These are phyloP conservation scores for Trypanosoma congolense DNA, from an alignment of 208 protist genomes.

Conservation along the genomic window DNA sequence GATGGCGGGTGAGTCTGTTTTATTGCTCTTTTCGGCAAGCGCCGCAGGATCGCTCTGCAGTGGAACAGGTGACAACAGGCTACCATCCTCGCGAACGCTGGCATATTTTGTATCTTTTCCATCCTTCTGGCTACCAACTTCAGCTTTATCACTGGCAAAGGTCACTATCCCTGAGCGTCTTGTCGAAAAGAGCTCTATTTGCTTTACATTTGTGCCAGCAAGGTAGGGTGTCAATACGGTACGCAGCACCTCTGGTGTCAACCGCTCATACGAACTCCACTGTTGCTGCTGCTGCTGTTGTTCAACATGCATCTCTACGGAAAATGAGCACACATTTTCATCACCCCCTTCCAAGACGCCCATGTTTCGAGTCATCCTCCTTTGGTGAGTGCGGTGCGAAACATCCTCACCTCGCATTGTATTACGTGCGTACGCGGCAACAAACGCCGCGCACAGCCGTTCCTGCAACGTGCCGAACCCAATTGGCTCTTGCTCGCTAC, in stretches of 20 bases:
- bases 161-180: conserved; percentile 30
- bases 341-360: conserved; percentile 25
- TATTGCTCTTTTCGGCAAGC: neutral
- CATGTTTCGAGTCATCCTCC: conserved; percentile 51
- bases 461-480: conserved; percentile 38
- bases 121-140: conserved; percentile 1
- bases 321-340: conserved; percentile 39
- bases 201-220: conserved; percentile 28
- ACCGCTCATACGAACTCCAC: conserved; percentile 7
- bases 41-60: conserved; percentile 16
- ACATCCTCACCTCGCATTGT: conserved; percentile 70
- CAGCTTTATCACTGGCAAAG: conserved; percentile 23
- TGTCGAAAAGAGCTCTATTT: conserved; percentile 47
- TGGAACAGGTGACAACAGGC: conserved; percentile 12
- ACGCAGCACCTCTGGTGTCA: conserved; percentile 26
- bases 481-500: neutral
- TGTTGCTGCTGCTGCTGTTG: neutral
- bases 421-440: conserved; percentile 59
- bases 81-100: neutral
- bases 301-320: conserved; percentile 21
- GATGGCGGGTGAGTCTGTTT: conserved; percentile 21
- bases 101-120: neutral
- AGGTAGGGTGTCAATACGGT: conserved; percentile 41
- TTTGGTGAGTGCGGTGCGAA: conserved; percentile 52
- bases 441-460: conserved; percentile 65